A percentile compares a stretch with the other conserved stretches of the same genome.
Evolutionary conservation across 2,329 filamentous ascomycete species (phyloP).

Genomic region (Epichloe sylvatica): DNA sequence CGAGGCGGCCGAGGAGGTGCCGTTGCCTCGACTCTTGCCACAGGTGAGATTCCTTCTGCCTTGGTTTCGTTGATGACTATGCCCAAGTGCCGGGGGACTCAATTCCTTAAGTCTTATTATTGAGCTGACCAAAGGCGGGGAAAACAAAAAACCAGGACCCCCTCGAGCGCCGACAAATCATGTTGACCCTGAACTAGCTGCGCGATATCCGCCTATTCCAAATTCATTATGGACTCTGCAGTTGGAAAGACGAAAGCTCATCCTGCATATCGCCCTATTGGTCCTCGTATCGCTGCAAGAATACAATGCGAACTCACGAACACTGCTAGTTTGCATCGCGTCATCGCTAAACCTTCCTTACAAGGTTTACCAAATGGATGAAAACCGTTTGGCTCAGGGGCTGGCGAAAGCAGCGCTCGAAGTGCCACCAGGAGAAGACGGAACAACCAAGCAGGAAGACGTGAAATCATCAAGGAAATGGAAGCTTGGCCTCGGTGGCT

Average conservation of each 20-base stretch:
- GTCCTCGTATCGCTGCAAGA: conserved; percentile 63
- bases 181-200: conserved; percentile 32
- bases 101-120: neutral
- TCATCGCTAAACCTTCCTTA: conserved; percentile 57
- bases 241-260: conserved; percentile 47
- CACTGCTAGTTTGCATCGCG: conserved; percentile 55
- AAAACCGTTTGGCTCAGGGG: conserved; percentile 60
- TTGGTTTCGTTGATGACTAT: neutral
- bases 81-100: neutral
- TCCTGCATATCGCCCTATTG: conserved; percentile 60
- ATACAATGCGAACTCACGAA: conserved; percentile 60
- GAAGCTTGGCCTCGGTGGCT: conserved; percentile 47
- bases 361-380: conserved; percentile 51
- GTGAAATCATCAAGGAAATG: conserved; percentile 51
- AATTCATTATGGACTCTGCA: conserved; percentile 47
- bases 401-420: conserved; percentile 59
- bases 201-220: conserved; percentile 43
- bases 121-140: conserved; percentile 7
- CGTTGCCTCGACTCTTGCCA: conserved; percentile 17
- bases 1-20: conserved; percentile 6
- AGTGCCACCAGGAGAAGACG: conserved; percentile 16
- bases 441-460: conserved; percentile 37
- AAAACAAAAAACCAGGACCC: conserved; percentile 19
- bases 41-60: conserved; percentile 18
- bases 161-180: conserved; percentile 28